phyloP scores from a whole-genome alignment of 129 eudicot species.

The Apium graveolens region DNA sequence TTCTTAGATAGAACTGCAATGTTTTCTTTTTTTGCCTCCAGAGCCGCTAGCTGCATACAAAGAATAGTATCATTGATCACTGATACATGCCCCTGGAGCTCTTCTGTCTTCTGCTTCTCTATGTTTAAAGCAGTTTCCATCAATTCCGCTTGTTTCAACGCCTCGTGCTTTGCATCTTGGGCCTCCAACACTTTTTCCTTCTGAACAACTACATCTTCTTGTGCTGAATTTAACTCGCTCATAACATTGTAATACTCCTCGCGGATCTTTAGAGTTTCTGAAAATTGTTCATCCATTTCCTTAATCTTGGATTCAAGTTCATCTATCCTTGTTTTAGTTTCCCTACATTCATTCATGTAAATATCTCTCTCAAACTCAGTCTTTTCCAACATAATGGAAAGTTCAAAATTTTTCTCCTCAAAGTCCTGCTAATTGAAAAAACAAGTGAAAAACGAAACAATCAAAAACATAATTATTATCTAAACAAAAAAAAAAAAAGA shows the following conservation, averaged over 20 bases:
- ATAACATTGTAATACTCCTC: slow-evolving; percentile 15
- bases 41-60: slow-evolving; percentile 18
- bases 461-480: background rate
- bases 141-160: slow-evolving; percentile 24
- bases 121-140: slow-evolving; percentile 18
- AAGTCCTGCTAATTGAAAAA: slow-evolving; percentile 9
- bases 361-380: slow-evolving; percentile 42
- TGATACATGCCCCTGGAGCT: slow-evolving; percentile 15
- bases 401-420: slow-evolving; percentile 31
- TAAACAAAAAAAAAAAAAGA: background rate
- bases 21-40: slow-evolving; percentile 23
- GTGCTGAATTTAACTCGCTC: slow-evolving; percentile 20
- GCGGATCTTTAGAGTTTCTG: slow-evolving; percentile 9
- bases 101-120: slow-evolving; percentile 21
- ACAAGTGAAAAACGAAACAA: too few relatives aligned
- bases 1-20: background rate
- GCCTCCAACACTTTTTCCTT: slow-evolving; percentile 28
- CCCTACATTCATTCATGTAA: slow-evolving; percentile 38
- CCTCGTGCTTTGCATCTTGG: slow-evolving; percentile 27
- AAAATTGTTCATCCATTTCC: slow-evolving; percentile 29
- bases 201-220: slow-evolving; percentile 16
- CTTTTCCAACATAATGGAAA: slow-evolving; percentile 29
- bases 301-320: slow-evolving; percentile 38
- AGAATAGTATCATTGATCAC: slow-evolving; percentile 29
- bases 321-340: slow-evolving; percentile 20